A percentile compares a stretch with the other conserved stretches of the same genome.
phyloP scores from a whole-genome alignment of 306 rosid genomes.

The Quercus agrifolia region DNA sequence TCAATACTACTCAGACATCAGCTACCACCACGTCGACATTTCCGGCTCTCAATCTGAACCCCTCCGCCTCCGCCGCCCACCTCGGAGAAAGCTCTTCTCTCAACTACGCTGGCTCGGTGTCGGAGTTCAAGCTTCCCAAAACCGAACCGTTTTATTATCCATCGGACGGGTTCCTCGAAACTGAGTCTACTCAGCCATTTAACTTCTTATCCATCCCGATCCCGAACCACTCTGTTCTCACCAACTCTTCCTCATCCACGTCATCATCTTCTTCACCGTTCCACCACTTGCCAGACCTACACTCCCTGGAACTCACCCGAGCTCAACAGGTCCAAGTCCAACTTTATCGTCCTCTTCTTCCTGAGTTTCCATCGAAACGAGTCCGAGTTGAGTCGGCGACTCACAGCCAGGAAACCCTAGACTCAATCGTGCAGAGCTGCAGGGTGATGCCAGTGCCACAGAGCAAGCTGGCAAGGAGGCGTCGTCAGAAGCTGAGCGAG shows the following conservation, averaged over 20 bases:
- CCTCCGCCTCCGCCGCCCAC: not conserved
- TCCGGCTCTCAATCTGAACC: not conserved
- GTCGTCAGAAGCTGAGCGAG: slow-evolving; percentile 76
- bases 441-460: slow-evolving; percentile 39
- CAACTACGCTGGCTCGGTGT: not conserved
- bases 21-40: not conserved
- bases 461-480: slow-evolving; percentile 49
- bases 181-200: slow-evolving; percentile 12
- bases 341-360: not conserved
- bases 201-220: slow-evolving; percentile 13
- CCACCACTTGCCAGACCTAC: slow-evolving; percentile 51
- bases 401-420: not conserved
- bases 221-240: no score
- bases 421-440: slow-evolving; percentile 10
- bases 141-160: slow-evolving; percentile 22
- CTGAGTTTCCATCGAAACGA: slow-evolving; percentile 23
- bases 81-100: not conserved
- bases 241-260: no score
- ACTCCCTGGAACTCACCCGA: slow-evolving; percentile 26
- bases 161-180: not conserved
- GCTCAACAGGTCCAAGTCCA: not conserved
- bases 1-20: slow-evolving; percentile 2
- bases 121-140: slow-evolving; percentile 8
- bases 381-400: slow-evolving; percentile 8
- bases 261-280: not conserved